A percentile compares a stretch with the other conserved stretches of the same genome.
phyloP scores from a whole-genome alignment of 129 eudicot genomes.

The Pulicaria dysenterica region DNA sequence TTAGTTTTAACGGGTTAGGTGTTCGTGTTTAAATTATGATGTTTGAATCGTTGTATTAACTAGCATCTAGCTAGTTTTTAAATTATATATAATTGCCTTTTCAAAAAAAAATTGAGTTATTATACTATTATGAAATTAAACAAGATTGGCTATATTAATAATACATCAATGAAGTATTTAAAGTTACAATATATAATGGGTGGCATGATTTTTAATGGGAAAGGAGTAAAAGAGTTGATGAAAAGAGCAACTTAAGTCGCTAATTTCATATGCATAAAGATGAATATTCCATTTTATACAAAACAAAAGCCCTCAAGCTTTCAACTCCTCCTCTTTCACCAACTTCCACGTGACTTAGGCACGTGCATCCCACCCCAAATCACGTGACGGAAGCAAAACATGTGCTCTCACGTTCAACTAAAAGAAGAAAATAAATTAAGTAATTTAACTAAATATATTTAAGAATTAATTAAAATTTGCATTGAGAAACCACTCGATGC shows the following conservation, averaged over 20 bases:
- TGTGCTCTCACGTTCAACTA: constrained; percentile 43
- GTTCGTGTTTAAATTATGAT: no score
- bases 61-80: no score
- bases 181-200: neutral
- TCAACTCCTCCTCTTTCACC: constrained; percentile 30
- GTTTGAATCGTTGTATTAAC: no score
- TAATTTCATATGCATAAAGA: constrained; percentile 3
- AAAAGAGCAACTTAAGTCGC: constrained; percentile 2
- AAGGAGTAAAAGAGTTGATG: neutral
- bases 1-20: no score
- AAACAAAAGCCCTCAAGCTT: constrained; percentile 21
- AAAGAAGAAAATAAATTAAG: neutral
- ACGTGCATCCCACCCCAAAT: constrained; percentile 35
- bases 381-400: constrained; percentile 43
- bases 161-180: neutral
- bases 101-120: no score
- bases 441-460: neutral
- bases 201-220: constrained; percentile 16
- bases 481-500: neutral
- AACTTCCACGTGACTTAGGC: constrained; percentile 40
- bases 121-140: no score
- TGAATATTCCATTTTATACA: constrained; percentile 19
- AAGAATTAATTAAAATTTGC: no score
- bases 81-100: no score
- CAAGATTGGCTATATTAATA: no score